Conservation (phyloP, 345 rosid genomes). For the Citrus cavaleriei region DNA sequence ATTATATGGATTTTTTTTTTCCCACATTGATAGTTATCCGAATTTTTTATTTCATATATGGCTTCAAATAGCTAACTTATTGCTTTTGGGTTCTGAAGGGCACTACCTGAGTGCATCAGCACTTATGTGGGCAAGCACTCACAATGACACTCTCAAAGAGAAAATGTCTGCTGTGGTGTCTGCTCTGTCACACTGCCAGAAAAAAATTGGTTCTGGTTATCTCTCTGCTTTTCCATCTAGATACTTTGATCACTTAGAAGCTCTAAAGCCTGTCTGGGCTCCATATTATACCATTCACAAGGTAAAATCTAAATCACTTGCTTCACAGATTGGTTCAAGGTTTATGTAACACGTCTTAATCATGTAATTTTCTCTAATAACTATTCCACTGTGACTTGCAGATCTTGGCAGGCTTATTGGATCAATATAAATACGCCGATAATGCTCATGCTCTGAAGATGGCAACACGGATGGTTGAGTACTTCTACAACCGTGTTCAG, state of each 20-base stretch:
- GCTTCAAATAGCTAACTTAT: background rate
- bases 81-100: constrained; percentile 30
- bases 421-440: constrained; percentile 16
- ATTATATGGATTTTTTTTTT: no score
- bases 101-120: constrained; percentile 61
- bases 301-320: constrained; percentile 11
- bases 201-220: constrained; percentile 47
- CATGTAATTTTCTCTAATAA: no score
- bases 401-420: background rate
- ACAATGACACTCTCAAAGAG: constrained; percentile 29
- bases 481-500: constrained; percentile 43
- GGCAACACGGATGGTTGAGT: constrained; percentile 46
- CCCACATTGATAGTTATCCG: background rate
- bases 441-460: constrained; percentile 43
- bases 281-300: constrained; percentile 64
- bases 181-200: constrained; percentile 42
- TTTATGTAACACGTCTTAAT: no score
- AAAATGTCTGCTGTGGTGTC: constrained; percentile 41
- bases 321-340: no score
- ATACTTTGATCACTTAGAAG: constrained; percentile 45
- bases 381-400: background rate
- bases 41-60: background rate
- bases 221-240: constrained; percentile 53
- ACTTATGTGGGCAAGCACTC: constrained; percentile 60
- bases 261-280: constrained; percentile 51